Percentiles rank a stretch among this genome's conserved stretches.
Conservation (phyloP, 805 yeast genomes). For the Sugiyamaella boreocaroliniensis region DNA sequence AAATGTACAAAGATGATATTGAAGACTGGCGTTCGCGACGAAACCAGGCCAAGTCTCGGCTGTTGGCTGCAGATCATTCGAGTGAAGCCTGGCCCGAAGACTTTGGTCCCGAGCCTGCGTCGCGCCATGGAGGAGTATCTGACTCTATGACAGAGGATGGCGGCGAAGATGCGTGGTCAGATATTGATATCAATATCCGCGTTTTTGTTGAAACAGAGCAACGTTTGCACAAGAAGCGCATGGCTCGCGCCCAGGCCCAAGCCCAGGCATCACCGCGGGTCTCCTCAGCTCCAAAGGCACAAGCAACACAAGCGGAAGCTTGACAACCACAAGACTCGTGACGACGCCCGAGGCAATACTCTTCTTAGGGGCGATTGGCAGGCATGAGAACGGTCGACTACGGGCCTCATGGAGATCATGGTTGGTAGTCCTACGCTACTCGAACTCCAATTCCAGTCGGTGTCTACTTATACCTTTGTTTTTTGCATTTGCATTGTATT, state of each 20-base stretch:
- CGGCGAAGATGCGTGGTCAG: slow-evolving; percentile 45
- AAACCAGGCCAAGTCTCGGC: slow-evolving; percentile 47
- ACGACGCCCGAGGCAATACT: no score
- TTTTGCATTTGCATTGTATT: background rate
- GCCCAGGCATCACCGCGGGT: background rate
- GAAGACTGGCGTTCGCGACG: slow-evolving; percentile 70
- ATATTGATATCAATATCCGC: slow-evolving; percentile 66
- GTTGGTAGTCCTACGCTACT: no score
- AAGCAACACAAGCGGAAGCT: no score
- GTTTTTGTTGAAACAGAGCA: slow-evolving; percentile 83
- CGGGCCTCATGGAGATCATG: no score
- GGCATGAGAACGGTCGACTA: no score
- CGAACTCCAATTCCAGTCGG: background rate
- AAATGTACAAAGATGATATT: slow-evolving; percentile 77
- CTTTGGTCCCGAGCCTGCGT: slow-evolving; percentile 44
- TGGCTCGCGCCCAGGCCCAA: background rate
- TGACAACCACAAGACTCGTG: no score
- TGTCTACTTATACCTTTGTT: background rate
- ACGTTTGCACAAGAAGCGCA: slow-evolving; percentile 41
- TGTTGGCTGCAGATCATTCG: slow-evolving; percentile 27
- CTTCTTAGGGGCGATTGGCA: no score
- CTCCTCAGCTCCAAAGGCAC: no score
- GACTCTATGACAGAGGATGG: slow-evolving; percentile 24
- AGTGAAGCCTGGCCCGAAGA: slow-evolving; percentile 56
- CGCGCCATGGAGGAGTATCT: slow-evolving; percentile 24